Evolutionary conservation across 2,329 filamentous ascomycete genomes (phyloP), one percentile per base, ranked within the genome.

Genomic region (Aspergillus carbonarius): DNA sequence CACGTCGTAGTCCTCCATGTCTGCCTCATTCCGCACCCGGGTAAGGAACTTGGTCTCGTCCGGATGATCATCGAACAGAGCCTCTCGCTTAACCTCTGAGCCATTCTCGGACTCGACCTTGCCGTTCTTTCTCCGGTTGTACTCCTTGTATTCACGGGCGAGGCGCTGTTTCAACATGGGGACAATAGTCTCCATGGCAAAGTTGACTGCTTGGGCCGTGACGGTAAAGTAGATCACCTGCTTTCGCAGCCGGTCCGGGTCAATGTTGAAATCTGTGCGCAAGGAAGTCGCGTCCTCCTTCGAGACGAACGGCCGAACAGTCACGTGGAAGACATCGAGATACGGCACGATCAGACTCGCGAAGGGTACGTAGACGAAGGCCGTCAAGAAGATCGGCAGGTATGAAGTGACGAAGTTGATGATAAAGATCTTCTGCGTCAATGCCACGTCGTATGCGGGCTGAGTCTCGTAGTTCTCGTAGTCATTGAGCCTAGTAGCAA

Each of bases 181-280:
- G 5, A 97, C 87, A 46, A 97, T 81, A 3, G 92, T 87, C 75
- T 99, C 95, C 65, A 93, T 87, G 18, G 85, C 88, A 56, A 97
- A 88, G 70, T 92, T 95, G 67, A 99, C 91, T 47, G 96, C 85
- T 72, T 98, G 93, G 0, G 93, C 95, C 0, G 95, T 98, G 18
- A 98, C 92, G 0, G 93, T 96, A 67, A 96, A 96, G 78, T 97
- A 98, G 65, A 98, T 93, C 74, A 98, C 91, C 73, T 99, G 95
- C 67, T 92, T 91, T 65, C 88, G 89, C 27, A 98, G 85, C 25
- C 93, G 84, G 66, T 88, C 83, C 0, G 92, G 91, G 71, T 99
- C 91, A 76, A 97, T 92, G 52, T 86, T 83, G 76, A 97, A 99
- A 25, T 85, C 72, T 0, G 73, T 67, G n/a, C 79, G 78, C 8